Evolutionary conservation across 2,329 filamentous ascomycete genomes (phyloP).

Genomic region (Mycosphaerella arachidis): DNA sequence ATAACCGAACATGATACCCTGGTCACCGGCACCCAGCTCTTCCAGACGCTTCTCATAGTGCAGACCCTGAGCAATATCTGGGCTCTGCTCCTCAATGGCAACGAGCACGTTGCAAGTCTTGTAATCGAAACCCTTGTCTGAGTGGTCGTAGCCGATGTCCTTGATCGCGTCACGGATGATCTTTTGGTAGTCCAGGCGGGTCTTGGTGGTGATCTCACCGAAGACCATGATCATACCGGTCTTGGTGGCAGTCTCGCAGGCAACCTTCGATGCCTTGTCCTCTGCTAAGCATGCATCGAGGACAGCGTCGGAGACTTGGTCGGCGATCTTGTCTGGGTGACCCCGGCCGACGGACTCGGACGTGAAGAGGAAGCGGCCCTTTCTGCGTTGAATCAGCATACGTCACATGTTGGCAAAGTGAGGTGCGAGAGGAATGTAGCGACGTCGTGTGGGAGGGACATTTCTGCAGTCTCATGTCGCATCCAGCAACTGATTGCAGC

Average conservation of each 20-base stretch:
- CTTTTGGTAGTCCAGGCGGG: constrained; percentile 95
- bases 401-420: neutral
- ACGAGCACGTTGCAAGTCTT: constrained; percentile 99
- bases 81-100: constrained; percentile 98
- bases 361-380: constrained; percentile 39
- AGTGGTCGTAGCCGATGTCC: constrained; percentile 98
- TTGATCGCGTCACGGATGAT: constrained; percentile 91
- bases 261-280: constrained; percentile 96
- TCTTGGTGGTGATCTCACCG: constrained; percentile 97
- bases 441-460: neutral
- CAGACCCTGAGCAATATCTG: constrained; percentile 97
- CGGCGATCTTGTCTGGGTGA: constrained; percentile 44
- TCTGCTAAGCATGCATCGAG: constrained; percentile 95
- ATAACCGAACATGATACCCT: constrained; percentile 99
- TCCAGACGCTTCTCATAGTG: constrained; percentile 97
- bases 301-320: constrained; percentile 97
- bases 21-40: constrained; percentile 96
- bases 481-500: neutral
- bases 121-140: constrained; percentile 98
- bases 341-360: constrained; percentile 48
- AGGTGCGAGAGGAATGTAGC: neutral
- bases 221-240: constrained; percentile 99
- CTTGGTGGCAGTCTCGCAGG: constrained; percentile 99
- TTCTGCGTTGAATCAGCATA: constrained; percentile 16
- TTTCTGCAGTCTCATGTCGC: neutral